These are phyloP conservation scores for Persicaria maculosa DNA, from an alignment of 148 eudicot genomes.

Conservation along the genomic window DNA sequence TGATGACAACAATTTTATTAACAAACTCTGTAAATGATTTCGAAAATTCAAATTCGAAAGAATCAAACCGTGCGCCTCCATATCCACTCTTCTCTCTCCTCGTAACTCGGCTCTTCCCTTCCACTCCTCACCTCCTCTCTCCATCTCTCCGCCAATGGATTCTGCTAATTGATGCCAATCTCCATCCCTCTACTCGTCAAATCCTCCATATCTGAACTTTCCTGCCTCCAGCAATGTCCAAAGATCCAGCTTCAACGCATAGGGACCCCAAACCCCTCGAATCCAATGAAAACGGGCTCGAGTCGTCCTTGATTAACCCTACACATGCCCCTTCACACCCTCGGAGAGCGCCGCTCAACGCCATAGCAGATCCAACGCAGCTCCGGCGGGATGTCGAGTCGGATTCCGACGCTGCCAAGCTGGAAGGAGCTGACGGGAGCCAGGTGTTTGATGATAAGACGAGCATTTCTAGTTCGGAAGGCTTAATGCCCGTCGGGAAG, in stretches of 20 bases:
- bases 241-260: conserved; percentile 7
- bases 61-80: background rate
- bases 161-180: conserved; percentile 7
- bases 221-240: conserved; percentile 8
- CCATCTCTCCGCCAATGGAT: background rate
- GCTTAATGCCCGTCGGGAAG: conserved; percentile 1
- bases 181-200: background rate
- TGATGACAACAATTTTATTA: no score
- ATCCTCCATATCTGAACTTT: background rate
- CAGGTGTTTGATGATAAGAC: conserved; percentile 13
- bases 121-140: background rate
- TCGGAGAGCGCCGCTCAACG: conserved; percentile 37
- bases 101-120: background rate
- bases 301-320: conserved; percentile 10
- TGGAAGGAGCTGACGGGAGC: conserved; percentile 5
- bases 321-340: conserved; percentile 18
- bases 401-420: conserved; percentile 7
- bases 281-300: conserved; percentile 35
- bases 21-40: background rate
- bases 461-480: conserved; percentile 14
- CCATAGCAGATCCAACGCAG: conserved; percentile 55
- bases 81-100: background rate
- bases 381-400: conserved; percentile 14
- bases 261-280: conserved; percentile 13
- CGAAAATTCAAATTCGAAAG: conserved; percentile 9